Conservation (phyloP, 352 stramenopile genomes). For the Phytopythium ostracodes region DNA sequence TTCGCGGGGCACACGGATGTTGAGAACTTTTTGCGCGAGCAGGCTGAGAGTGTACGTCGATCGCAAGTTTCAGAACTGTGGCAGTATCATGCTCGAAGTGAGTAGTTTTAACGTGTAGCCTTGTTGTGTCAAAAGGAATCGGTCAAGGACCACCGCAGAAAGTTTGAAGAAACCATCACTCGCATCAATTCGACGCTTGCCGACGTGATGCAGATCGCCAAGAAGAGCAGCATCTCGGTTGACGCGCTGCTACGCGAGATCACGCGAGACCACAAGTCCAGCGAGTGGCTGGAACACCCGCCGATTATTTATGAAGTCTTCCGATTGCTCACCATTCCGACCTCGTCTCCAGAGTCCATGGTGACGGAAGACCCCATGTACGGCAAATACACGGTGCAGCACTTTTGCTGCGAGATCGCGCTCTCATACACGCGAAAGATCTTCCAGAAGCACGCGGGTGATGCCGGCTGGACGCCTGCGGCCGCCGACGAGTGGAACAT, state of each 20-base stretch:
- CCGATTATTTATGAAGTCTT: slow-evolving; percentile 85
- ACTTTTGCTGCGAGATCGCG: slow-evolving; percentile 82
- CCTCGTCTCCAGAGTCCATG: slow-evolving; percentile 27
- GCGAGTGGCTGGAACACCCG: slow-evolving; percentile 68
- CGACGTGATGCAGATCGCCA: slow-evolving; percentile 62
- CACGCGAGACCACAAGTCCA: slow-evolving; percentile 65
- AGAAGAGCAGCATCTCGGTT: slow-evolving; percentile 60
- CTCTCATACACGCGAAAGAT: slow-evolving; percentile 74
- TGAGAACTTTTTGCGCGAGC: slow-evolving; percentile 75
- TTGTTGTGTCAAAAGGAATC: slow-evolving; percentile 51
- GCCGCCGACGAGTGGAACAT: slow-evolving; percentile 46
- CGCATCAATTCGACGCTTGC: slow-evolving; percentile 51
- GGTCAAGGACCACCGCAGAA: slow-evolving; percentile 76
- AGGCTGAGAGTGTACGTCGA: slow-evolving; percentile 71
- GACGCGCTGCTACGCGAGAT: slow-evolving; percentile 80
- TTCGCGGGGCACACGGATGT: slow-evolving; percentile 60
- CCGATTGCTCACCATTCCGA: slow-evolving; percentile 49
- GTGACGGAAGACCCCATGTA: slow-evolving; percentile 57
- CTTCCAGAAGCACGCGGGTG: slow-evolving; percentile 54
- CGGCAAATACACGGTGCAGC: slow-evolving; percentile 75
- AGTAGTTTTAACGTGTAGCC: not conserved
- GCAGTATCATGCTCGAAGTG: not conserved
- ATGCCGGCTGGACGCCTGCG: slow-evolving; percentile 30
- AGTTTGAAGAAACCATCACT: slow-evolving; percentile 78
- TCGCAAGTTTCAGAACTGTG: not conserved